Base-by-base conservation (phyloP, 140 eudicot species). In the Artemisia princeps region DNA sequence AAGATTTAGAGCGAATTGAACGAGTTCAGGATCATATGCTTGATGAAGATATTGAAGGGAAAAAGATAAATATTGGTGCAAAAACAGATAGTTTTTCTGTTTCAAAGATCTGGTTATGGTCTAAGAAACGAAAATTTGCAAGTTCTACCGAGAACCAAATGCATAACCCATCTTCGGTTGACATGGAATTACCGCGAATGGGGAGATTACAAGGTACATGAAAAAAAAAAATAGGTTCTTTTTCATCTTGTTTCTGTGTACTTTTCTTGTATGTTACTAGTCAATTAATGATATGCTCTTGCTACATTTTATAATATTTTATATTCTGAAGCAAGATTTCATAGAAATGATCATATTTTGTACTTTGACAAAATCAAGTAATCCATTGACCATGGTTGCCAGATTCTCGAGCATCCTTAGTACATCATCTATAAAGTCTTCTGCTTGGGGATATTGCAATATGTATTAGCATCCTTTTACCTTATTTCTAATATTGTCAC, bases 71-170 rank as follows among this genome's bases (percentile, higher is more conserved):
- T 71, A 76, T 84, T 67, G 86, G 96, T 37, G 74, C 90, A 2
- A 91, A 80, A 80, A 85, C 87, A 0, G 98, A 91, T 73, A 91
- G 98, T 60, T 88, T 84, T 60, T 91, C 98, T 17, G 96, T 91
- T 72, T 91, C 98, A 17, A 87, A 91, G 89, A 91, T 87, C 46
- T 91, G 98, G 98, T 81, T 85, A 15, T 91, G 98, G 98, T 73
- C 95, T 50, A 91, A 85, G 70, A 91, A 85, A 62, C 81, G 91
- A 22, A 80, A 83, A 59, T 87, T 68, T 30, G 88, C 88, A 22
- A 84, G 85, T 77, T 87, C 90, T 65, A 64, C 81, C 0, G 83
- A 71, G 54, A 72, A 69, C 57, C 78, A 73, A 22, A 73, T 74
- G 77, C 84, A 80, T 24, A 57, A 76, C 70, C 77, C 75, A 14